phyloP scores from a whole-genome alignment of 257 asterid genomes.

The Henckelia pumila region DNA sequence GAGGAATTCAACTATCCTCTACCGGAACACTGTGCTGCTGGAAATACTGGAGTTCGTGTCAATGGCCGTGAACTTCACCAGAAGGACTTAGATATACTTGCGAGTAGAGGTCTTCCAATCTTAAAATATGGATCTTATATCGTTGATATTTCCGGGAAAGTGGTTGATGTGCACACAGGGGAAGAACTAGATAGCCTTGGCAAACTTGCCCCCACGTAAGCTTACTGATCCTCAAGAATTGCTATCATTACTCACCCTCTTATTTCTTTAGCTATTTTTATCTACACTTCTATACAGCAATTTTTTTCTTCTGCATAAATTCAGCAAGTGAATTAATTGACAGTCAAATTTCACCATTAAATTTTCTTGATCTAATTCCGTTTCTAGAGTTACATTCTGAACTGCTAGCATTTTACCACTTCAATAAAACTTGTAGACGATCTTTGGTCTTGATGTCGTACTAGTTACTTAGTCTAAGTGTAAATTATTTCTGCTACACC shows the following conservation, averaged over 20 bases:
- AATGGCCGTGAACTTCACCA: conserved; percentile 95
- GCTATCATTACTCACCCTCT: background rate
- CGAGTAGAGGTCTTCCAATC: conserved; percentile 73
- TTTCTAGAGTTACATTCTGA: background rate
- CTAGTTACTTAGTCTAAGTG: no score
- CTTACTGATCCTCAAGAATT: conserved; percentile 5
- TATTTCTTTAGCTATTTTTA: no score
- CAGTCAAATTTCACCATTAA: background rate
- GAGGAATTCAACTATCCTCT: conserved; percentile 75
- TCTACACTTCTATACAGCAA: background rate
- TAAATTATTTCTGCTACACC: no score
- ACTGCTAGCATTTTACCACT: no score
- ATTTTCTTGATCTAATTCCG: background rate
- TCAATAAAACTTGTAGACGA: no score
- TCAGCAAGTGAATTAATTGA: background rate
- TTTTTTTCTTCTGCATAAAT: no score
- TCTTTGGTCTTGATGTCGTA: no score
- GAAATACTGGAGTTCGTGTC: conserved; percentile 67
- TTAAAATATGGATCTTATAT: conserved; percentile 60
- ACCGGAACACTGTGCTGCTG: conserved; percentile 76
- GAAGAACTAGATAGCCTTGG: conserved; percentile 80
- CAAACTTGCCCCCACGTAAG: conserved; percentile 98
- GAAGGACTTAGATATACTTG: conserved; percentile 78
- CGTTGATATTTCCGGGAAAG: conserved; percentile 73
- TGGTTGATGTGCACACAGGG: conserved; percentile 73